Evolutionary conservation across 1,284 basidiomycete genomes (phyloP).

Genomic region (Boletellus deceptivus): DNA sequence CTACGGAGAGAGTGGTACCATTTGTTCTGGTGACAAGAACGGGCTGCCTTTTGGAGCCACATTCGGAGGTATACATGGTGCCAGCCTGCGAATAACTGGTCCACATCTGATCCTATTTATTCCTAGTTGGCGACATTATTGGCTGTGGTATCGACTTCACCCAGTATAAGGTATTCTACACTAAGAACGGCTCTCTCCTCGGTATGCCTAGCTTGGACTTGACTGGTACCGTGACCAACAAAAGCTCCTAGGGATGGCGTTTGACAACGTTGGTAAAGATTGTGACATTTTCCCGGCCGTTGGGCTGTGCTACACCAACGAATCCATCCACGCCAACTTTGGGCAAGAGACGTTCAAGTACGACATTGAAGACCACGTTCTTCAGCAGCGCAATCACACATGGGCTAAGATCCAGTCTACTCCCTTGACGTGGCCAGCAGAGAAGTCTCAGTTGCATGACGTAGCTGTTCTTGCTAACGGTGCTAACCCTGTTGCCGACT

Average conservation of each 20-base stretch:
- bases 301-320: constrained; percentile 75
- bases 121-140: constrained; percentile 75
- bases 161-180: constrained; percentile 78
- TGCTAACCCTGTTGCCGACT: constrained; percentile 12
- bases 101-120: constrained; percentile 5
- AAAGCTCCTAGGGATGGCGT: constrained; percentile 55
- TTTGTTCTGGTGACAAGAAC: constrained; percentile 71
- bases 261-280: constrained; percentile 67
- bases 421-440: constrained; percentile 38
- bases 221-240: constrained; percentile 10
- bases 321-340: constrained; percentile 81
- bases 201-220: constrained; percentile 44
- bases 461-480: constrained; percentile 1
- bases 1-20: constrained; percentile 87
- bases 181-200: constrained; percentile 80
- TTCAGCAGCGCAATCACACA: constrained; percentile 56
- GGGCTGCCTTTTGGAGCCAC: constrained; percentile 74
- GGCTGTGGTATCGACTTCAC: constrained; percentile 91
- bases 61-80: constrained; percentile 60
- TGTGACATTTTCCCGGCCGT: constrained; percentile 78
- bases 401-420: constrained; percentile 65
- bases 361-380: constrained; percentile 82
- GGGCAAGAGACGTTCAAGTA: constrained; percentile 82
- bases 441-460: constrained; percentile 14
- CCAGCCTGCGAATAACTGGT: not conserved